phyloP scores from a whole-genome alignment of 129 eudicot genomes.

The Chrysanthemum makinoi region DNA sequence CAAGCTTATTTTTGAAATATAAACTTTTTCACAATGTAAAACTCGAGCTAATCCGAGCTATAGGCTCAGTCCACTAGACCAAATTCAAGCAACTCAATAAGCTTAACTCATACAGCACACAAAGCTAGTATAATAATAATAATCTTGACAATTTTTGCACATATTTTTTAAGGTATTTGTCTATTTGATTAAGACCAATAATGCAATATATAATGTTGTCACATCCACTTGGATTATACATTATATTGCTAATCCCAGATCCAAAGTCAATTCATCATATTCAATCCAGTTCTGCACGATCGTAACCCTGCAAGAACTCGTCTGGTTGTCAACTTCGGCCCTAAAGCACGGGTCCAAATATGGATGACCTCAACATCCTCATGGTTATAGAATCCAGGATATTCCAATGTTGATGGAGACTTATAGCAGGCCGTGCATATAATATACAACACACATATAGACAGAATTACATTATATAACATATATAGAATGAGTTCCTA shows the following conservation, averaged over 20 bases:
- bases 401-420: conserved; percentile 28
- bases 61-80: not conserved
- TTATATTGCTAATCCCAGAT: too few relatives aligned
- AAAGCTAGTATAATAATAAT: not conserved
- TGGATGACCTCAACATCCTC: conserved; percentile 16
- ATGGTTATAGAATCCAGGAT: conserved; percentile 12
- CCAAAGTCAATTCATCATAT: not conserved
- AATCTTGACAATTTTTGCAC: not conserved
- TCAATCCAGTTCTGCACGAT: not conserved
- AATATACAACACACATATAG: conserved; percentile 1
- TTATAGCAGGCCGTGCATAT: conserved; percentile 29
- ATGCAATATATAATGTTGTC: not conserved
- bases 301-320: not conserved
- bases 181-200: conserved; percentile 6
- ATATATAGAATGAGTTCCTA: not conserved
- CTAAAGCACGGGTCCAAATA: conserved; percentile 25
- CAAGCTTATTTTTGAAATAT: too few relatives aligned
- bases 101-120: not conserved
- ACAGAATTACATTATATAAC: conserved; percentile 3
- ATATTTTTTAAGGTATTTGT: not conserved
- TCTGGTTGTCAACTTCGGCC: conserved; percentile 14
- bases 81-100: not conserved
- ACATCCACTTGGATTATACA: conserved; percentile 8
- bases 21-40: not conserved
- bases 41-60: not conserved